Evolutionary conservation across 1,284 basidiomycete genomes (phyloP).

Genomic region (Peniophora sp.): DNA sequence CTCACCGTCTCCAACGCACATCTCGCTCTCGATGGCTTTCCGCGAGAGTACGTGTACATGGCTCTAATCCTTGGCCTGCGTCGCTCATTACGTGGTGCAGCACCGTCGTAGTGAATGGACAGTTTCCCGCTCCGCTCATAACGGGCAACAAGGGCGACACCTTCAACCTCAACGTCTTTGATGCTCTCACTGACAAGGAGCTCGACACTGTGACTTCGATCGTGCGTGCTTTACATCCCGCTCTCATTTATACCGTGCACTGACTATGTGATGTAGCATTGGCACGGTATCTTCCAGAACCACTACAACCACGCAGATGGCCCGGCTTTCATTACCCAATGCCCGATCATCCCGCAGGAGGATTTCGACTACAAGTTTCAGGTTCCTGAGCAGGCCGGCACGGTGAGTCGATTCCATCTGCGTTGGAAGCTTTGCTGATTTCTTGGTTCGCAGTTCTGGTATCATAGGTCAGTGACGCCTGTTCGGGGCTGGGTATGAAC

Average conservation of each 20-base stretch:
- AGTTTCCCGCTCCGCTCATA: neutral
- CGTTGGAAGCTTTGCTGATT: neutral
- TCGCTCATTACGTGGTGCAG: neutral
- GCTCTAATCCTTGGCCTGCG: neutral
- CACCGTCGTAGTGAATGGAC: neutral
- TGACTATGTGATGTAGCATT: slow-evolving; percentile 1
- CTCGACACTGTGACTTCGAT: neutral
- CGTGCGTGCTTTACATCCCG: neutral
- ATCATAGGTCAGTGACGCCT: neutral
- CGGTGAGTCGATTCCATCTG: neutral
- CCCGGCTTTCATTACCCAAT: neutral
- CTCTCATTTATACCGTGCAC: neutral
- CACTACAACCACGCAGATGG: neutral
- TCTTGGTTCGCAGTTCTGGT: neutral
- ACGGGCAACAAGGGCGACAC: neutral
- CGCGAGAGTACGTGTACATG: neutral
- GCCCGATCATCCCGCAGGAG: neutral
- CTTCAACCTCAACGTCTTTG: neutral
- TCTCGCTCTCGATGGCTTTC: neutral
- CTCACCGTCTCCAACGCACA: neutral
- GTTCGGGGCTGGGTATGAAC: slow-evolving; percentile 9
- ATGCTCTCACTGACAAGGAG: neutral
- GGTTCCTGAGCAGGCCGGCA: neutral
- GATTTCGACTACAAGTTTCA: neutral
- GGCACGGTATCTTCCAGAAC: neutral